A percentile compares a stretch with the other conserved stretches of the same genome.
These are phyloP conservation scores for Pelargonium fulgidum DNA, from an alignment of 441 rosid genomes.

Conservation along the genomic window DNA sequence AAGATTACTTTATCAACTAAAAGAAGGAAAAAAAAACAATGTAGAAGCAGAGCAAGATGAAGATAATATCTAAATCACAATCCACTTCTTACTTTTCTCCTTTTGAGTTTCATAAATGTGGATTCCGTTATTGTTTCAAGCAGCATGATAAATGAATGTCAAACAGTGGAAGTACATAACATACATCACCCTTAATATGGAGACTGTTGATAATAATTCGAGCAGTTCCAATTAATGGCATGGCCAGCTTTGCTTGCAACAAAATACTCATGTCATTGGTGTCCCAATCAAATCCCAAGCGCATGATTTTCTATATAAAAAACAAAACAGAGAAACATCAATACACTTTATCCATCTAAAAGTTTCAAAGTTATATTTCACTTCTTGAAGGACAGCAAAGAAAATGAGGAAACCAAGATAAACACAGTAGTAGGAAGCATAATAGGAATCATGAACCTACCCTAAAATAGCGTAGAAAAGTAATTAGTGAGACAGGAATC, in stretches of 20 bases:
- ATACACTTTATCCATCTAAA: slow-evolving; percentile 4
- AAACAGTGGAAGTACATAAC: slow-evolving; percentile 21
- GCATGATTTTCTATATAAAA: slow-evolving; percentile 55
- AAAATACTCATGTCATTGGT: slow-evolving; percentile 70
- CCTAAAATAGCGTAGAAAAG: too few relatives aligned
- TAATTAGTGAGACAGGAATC: too few relatives aligned
- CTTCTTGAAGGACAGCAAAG: not conserved
- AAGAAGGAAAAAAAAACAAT: not conserved
- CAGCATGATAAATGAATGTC: not conserved
- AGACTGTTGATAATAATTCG: slow-evolving; percentile 81
- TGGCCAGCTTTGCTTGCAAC: slow-evolving; percentile 80
- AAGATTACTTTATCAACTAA: not conserved
- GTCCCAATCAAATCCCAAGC: slow-evolving; percentile 84
- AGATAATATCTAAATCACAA: not conserved
- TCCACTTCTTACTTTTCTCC: not conserved
- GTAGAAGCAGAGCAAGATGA: not conserved
- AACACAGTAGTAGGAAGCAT: too few relatives aligned
- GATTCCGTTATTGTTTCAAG: not conserved
- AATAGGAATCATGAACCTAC: too few relatives aligned
- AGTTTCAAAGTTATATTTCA: not conserved
- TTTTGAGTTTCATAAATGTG: not conserved
- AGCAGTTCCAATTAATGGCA: slow-evolving; percentile 79
- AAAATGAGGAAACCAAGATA: not conserved
- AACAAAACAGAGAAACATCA: slow-evolving; percentile 18
- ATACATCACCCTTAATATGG: slow-evolving; percentile 90